A percentile compares a stretch with the other conserved stretches of the same genome.
Evolutionary conservation across 2,329 filamentous ascomycete genomes (phyloP).

Genomic region (Didymella exigua): DNA sequence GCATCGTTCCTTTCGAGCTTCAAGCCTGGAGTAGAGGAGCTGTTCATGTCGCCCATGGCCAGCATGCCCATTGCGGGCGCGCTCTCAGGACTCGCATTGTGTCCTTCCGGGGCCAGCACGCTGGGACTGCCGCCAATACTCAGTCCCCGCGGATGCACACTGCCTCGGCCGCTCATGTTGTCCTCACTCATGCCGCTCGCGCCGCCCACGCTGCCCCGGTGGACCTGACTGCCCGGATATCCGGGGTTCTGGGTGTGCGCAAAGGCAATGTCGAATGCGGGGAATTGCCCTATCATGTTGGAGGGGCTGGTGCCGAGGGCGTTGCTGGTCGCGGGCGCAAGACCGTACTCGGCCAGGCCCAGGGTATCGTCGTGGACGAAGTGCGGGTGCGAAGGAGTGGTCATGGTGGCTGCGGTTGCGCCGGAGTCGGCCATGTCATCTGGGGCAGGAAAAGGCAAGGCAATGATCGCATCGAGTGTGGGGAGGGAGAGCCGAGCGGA

Average conservation of each 20-base stretch:
- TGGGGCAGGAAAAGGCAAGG: conserved; percentile 22
- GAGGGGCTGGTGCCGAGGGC: conserved; percentile 25
- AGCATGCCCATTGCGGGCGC: conserved; percentile 38
- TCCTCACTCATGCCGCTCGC: conserved; percentile 42
- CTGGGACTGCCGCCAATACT: conserved; percentile 43
- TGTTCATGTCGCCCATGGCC: conserved; percentile 38
- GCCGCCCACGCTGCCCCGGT: conserved; percentile 39
- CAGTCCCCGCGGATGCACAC: conserved; percentile 36
- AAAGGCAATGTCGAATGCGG: conserved; percentile 42
- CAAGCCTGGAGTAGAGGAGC: conserved; percentile 32
- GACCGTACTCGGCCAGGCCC: conserved; percentile 44
- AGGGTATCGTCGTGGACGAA: conserved; percentile 44
- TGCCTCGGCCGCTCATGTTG: conserved; percentile 34
- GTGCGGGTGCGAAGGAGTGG: conserved; percentile 33
- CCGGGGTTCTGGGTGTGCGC: conserved; percentile 27
- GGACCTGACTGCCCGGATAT: conserved; percentile 27
- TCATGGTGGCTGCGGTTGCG: conserved; percentile 38
- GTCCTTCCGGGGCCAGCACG: conserved; percentile 36
- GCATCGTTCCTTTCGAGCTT: conserved; percentile 38
- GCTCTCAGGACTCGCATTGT: conserved; percentile 47
- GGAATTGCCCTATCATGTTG: conserved; percentile 35
- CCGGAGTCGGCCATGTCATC: conserved; percentile 36
- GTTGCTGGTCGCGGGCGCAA: conserved; percentile 31
- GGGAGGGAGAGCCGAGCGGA: background rate
- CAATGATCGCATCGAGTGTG: conserved; percentile 32